phyloP scores from a whole-genome alignment of 2,329 filamentous ascomycete species.

The Scytalidium lignicola region DNA sequence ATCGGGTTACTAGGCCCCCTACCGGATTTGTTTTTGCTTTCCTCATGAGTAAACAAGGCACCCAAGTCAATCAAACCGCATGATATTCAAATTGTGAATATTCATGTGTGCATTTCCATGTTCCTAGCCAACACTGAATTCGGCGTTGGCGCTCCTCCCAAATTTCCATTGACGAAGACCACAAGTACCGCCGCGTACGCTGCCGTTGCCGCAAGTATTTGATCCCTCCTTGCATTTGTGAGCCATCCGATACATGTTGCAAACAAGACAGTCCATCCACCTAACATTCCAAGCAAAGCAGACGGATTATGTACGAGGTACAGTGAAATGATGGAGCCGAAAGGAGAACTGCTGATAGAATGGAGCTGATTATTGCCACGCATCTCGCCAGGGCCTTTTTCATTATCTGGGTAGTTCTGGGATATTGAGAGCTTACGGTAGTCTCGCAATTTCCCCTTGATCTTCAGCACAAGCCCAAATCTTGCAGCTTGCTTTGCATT shows the following conservation, averaged over 20 bases:
- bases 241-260: constrained; percentile 16
- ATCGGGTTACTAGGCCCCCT: too few relatives aligned
- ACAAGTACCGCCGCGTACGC: constrained; percentile 18
- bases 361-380: constrained; percentile 7
- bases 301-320: constrained; percentile 9
- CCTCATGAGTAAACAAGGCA: too few relatives aligned
- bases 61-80: too few relatives aligned
- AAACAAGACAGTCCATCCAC: constrained; percentile 16
- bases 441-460: constrained; percentile 10
- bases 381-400: constrained; percentile 5
- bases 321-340: constrained; percentile 14
- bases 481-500: constrained; percentile 1
- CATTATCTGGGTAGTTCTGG: constrained; percentile 5
- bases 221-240: constrained; percentile 16
- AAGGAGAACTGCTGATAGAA: constrained; percentile 14
- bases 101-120: too few relatives aligned
- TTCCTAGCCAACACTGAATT: too few relatives aligned
- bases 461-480: constrained; percentile 11
- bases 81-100: too few relatives aligned
- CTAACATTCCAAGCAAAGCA: constrained; percentile 14
- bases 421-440: constrained; percentile 16
- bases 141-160: constrained; percentile 12
- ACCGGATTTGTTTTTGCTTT: too few relatives aligned
- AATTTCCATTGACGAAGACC: constrained; percentile 15
- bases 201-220: constrained; percentile 17